phyloP scores from a whole-genome alignment of 2,329 filamentous ascomycete genomes.

The Fusarium abutilonis region DNA sequence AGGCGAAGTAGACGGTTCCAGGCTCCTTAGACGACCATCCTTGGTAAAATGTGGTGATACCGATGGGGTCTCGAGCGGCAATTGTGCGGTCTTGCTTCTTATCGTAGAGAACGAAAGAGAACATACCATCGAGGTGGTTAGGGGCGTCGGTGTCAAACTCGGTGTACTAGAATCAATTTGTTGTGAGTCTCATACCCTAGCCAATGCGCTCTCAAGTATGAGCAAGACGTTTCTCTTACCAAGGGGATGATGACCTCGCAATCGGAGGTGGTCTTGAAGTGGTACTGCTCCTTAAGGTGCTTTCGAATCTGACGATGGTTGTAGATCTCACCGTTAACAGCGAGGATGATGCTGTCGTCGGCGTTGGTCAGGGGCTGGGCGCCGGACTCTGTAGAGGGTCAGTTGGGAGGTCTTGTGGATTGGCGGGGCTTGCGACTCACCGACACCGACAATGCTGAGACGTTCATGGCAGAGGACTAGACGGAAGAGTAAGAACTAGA shows the following conservation, averaged over 20 bases:
- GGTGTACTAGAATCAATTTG: slow-evolving; percentile 72
- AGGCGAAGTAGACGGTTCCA: slow-evolving; percentile 91
- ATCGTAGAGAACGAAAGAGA: slow-evolving; percentile 98
- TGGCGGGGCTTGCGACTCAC: slow-evolving; percentile 61
- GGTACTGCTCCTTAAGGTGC: slow-evolving; percentile 81
- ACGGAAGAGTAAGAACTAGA: slow-evolving; percentile 45
- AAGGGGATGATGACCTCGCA: slow-evolving; percentile 99
- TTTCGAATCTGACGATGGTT: slow-evolving; percentile 98
- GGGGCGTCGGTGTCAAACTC: slow-evolving; percentile 92
- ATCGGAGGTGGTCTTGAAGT: slow-evolving; percentile 98
- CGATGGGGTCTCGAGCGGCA: slow-evolving; percentile 95
- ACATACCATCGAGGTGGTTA: slow-evolving; percentile 97
- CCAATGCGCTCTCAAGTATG: not conserved
- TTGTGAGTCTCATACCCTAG: slow-evolving; percentile 27
- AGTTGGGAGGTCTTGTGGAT: slow-evolving; percentile 26
- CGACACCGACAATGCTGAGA: slow-evolving; percentile 95
- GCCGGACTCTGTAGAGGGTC: slow-evolving; percentile 75
- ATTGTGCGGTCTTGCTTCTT: slow-evolving; percentile 92
- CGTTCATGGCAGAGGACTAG: slow-evolving; percentile 95
- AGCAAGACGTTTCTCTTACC: slow-evolving; percentile 60
- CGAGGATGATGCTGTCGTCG: slow-evolving; percentile 86
- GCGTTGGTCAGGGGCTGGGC: slow-evolving; percentile 95
- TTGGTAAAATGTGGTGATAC: slow-evolving; percentile 97
- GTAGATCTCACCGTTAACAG: slow-evolving; percentile 99
- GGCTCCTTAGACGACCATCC: slow-evolving; percentile 87